Conservation (phyloP, 2,329 filamentous ascomycete species). For the Scytalidium lignicola region DNA sequence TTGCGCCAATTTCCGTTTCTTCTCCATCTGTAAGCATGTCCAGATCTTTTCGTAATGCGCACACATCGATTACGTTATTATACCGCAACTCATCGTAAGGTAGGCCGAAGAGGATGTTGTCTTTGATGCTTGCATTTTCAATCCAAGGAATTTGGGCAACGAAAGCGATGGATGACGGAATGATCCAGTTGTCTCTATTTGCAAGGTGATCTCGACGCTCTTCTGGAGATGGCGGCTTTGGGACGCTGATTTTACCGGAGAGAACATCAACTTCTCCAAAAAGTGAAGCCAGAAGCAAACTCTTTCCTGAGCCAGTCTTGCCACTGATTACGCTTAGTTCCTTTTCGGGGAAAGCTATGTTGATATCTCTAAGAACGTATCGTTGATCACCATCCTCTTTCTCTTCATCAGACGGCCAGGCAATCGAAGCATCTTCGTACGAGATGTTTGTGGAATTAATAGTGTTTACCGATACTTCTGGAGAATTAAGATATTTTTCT, state of each 20-base stretch:
- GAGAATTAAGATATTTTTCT: conserved; percentile 62
- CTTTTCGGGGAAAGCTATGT: conserved; percentile 60
- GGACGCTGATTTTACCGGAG: conserved; percentile 53
- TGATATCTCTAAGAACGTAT: conserved; percentile 62
- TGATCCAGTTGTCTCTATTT: conserved; percentile 58
- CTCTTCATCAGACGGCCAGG: conserved; percentile 68
- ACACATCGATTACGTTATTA: conserved; percentile 63
- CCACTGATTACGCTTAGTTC: conserved; percentile 72
- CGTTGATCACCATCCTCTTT: conserved; percentile 50
- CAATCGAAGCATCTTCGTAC: conserved; percentile 63
- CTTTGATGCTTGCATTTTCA: conserved; percentile 71
- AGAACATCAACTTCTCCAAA: conserved; percentile 71
- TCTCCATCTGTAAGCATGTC: conserved; percentile 73
- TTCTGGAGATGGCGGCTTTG: conserved; percentile 41
- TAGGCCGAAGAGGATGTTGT: conserved; percentile 75
- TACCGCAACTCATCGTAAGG: conserved; percentile 67
- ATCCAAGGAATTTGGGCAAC: conserved; percentile 82
- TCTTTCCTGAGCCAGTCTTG: conserved; percentile 75
- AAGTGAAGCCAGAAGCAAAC: conserved; percentile 66
- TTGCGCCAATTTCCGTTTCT: conserved; percentile 74
- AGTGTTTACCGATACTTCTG: conserved; percentile 54
- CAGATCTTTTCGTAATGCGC: conserved; percentile 70
- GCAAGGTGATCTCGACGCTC: conserved; percentile 60
- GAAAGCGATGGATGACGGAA: conserved; percentile 65
- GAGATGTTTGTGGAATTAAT: conserved; percentile 53